These are phyloP conservation scores for Oemleria cerasiformis DNA, from an alignment of 306 rosid genomes.

Conservation along the genomic window DNA sequence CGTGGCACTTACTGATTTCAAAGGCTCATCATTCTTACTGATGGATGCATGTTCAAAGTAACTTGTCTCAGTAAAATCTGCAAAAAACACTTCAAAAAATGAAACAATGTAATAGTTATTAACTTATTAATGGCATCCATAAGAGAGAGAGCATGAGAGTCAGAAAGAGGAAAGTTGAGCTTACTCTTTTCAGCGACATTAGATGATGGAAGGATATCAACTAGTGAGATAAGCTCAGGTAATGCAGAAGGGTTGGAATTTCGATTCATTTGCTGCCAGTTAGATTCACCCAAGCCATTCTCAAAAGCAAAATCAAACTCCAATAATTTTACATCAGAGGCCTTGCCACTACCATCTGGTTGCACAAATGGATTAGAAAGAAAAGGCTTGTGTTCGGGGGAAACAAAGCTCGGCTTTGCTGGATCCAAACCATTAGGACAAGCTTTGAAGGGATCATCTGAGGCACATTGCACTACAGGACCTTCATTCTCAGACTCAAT, in stretches of 20 bases:
- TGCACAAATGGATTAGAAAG: conserved; percentile 37
- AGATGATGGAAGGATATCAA: conserved; percentile 36
- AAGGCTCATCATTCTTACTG: conserved; percentile 25
- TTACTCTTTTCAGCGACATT: conserved; percentile 25
- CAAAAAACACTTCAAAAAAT: conserved; percentile 27
- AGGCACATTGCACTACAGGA: conserved; percentile 22
- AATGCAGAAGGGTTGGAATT: conserved; percentile 33
- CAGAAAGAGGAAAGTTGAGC: conserved; percentile 21
- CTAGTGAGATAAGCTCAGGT: conserved; percentile 45
- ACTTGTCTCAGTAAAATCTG: conserved; percentile 36
- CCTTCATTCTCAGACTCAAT: conserved; percentile 30
- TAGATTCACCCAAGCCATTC: conserved; percentile 28
- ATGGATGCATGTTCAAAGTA: conserved; percentile 25
- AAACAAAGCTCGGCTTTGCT: conserved; percentile 23
- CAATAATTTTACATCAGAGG: conserved; percentile 18
- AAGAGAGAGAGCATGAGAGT: conserved; percentile 25
- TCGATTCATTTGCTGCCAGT: conserved; percentile 35
- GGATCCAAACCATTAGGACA: conserved; percentile 24
- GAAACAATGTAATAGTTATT: conserved; percentile 10
- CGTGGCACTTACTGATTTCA: conserved; percentile 22
- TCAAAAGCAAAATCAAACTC: conserved; percentile 27
- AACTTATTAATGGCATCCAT: conserved; percentile 17
- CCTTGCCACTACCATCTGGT: conserved; percentile 32
- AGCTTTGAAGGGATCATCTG: conserved; percentile 27
- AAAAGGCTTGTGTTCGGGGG: conserved; percentile 30